A percentile compares a stretch with the other conserved stretches of the same genome.
Conservation (phyloP, 495 filamentous ascomycete species). For the Entonaema liquescens region DNA sequence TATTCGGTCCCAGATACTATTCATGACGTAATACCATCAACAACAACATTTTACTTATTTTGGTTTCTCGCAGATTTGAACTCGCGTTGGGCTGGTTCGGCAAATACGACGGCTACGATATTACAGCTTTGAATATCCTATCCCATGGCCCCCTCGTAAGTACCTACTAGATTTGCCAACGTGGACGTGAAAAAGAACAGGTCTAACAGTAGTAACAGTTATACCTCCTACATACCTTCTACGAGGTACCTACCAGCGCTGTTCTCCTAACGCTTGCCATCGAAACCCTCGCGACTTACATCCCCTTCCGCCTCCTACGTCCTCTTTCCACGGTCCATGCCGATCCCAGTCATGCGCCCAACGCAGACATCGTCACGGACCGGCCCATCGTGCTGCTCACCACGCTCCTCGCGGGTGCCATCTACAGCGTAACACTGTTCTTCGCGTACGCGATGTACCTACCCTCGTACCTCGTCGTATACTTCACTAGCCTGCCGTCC, state of each 20-base stretch:
- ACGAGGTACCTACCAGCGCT: constrained; percentile 67
- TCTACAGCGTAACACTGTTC: constrained; percentile 73
- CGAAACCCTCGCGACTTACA: constrained; percentile 69
- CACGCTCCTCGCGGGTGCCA: constrained; percentile 68
- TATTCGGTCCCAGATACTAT: constrained; percentile 5
- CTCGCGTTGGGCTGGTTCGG: constrained; percentile 75
- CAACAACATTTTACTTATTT: constrained; percentile 7
- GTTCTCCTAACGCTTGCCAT: constrained; percentile 65
- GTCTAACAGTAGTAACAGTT: constrained; percentile 52
- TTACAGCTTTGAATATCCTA: constrained; percentile 71
- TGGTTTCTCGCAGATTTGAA: constrained; percentile 59
- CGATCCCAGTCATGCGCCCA: constrained; percentile 65
- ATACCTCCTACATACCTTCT: constrained; percentile 77
- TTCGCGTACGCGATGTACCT: constrained; percentile 71
- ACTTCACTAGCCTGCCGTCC: constrained; percentile 74
- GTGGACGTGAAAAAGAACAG: neutral
- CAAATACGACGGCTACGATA: constrained; percentile 76
- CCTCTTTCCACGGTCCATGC: constrained; percentile 68
- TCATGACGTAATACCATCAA: constrained; percentile 45
- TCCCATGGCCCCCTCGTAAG: constrained; percentile 73
- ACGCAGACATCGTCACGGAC: constrained; percentile 76
- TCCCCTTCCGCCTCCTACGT: constrained; percentile 77
- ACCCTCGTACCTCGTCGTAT: constrained; percentile 68
- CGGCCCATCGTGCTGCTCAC: constrained; percentile 67
- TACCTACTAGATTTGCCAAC: constrained; percentile 3